Percentiles rank a stretch among this genome's conserved stretches.
These are phyloP conservation scores for Apiotrichum sp. DNA, from an alignment of 1,284 basidiomycete species.

Conservation along the genomic window DNA sequence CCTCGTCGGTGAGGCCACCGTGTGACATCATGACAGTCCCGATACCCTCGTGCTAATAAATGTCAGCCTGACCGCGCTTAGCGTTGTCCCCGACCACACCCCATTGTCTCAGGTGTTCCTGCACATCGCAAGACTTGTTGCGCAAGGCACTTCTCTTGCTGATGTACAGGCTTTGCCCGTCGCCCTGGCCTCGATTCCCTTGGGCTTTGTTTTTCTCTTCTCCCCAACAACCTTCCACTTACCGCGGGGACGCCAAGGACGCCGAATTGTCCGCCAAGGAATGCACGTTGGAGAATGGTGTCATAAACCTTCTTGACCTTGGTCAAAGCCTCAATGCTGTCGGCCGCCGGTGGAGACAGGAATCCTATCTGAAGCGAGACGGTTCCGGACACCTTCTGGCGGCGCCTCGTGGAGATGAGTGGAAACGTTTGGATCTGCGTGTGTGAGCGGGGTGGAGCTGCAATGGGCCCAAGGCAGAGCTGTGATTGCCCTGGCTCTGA, in stretches of 20 bases:
- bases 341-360: constrained; percentile 48
- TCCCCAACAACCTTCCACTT: constrained; percentile 36
- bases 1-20: neutral
- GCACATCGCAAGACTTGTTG: too few relatives aligned
- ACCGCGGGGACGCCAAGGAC: constrained; percentile 66
- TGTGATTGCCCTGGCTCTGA: neutral
- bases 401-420: constrained; percentile 54
- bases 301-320: constrained; percentile 52
- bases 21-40: constrained; percentile 58
- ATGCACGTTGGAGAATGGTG: constrained; percentile 60
- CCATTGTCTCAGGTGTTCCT: too few relatives aligned
- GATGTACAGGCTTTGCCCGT: too few relatives aligned
- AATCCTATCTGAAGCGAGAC: constrained; percentile 74
- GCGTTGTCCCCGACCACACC: too few relatives aligned
- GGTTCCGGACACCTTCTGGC: constrained; percentile 53
- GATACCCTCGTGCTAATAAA: constrained; percentile 74
- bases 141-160: too few relatives aligned
- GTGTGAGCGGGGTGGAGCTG: neutral
- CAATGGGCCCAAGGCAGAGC: neutral
- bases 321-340: constrained; percentile 23
- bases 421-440: constrained; percentile 7
- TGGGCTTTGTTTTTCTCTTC: too few relatives aligned
- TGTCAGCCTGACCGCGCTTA: neutral
- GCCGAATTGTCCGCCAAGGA: constrained; percentile 50
- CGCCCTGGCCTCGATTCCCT: too few relatives aligned